Conservation (phyloP, 306 rosid genomes). For the Fragaria iinumae region DNA sequence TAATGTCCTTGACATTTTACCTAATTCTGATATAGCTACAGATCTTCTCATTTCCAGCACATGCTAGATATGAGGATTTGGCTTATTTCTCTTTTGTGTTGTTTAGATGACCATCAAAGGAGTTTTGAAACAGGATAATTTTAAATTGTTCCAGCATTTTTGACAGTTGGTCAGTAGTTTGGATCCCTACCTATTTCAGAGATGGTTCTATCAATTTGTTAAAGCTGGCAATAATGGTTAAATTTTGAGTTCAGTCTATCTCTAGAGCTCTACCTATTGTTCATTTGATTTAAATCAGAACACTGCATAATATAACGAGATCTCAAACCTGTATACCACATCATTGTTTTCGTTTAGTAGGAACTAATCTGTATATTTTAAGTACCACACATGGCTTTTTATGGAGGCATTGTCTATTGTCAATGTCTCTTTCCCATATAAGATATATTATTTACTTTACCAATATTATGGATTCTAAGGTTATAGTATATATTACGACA, state of each 20-base stretch:
- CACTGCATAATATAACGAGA: slow-evolving; percentile 13
- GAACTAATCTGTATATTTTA: slow-evolving; percentile 15
- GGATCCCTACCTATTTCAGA: slow-evolving; percentile 1
- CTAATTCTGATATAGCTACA: neutral
- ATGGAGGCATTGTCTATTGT: slow-evolving; percentile 27
- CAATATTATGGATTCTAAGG: slow-evolving; percentile 28
- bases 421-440: slow-evolving; percentile 13
- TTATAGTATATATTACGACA: neutral
- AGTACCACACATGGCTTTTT: slow-evolving; percentile 10
- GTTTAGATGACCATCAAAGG: neutral
- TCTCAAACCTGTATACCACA: slow-evolving; percentile 15
- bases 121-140: no score
- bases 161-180: no score
- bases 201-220: slow-evolving; percentile 30
- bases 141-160: no score
- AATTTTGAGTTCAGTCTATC: slow-evolving; percentile 27
- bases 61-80: no score
- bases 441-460: slow-evolving; percentile 6
- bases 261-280: slow-evolving; percentile 11
- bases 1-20: neutral
- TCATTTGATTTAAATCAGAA: slow-evolving; percentile 14
- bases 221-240: slow-evolving; percentile 36
- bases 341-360: slow-evolving; percentile 20
- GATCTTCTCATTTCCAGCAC: neutral
- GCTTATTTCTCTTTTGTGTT: no score